phyloP scores from a whole-genome alignment of 2,329 filamentous ascomycete genomes.

The Hansfordia pulvinata region DNA sequence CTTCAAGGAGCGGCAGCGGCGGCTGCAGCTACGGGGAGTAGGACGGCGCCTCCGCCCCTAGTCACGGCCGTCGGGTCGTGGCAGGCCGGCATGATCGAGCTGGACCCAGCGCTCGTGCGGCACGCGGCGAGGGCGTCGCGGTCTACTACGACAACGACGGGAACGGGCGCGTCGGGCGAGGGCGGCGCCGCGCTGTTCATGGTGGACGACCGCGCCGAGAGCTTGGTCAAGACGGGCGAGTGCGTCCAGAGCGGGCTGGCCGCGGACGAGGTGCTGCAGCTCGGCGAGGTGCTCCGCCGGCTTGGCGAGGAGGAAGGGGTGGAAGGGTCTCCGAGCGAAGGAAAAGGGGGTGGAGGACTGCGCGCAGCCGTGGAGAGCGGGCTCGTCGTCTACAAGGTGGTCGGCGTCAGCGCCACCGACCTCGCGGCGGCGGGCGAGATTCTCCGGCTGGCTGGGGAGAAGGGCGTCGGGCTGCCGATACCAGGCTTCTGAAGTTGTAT shows the following conservation, averaged over 20 bases:
- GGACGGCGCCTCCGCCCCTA: no score
- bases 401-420: conserved; percentile 57
- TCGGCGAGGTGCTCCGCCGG: no score
- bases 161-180: no score
- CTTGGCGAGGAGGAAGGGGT: no score
- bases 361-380: conserved; percentile 46
- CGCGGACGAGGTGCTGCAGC: conserved; percentile 44
- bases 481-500: neutral
- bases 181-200: no score
- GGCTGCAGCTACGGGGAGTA: conserved; percentile 29
- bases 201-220: conserved; percentile 43
- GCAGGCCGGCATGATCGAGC: conserved; percentile 49
- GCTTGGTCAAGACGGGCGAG: conserved; percentile 52
- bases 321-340: no score
- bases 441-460: conserved; percentile 31
- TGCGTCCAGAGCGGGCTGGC: conserved; percentile 47
- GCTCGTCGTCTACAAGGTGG: conserved; percentile 57
- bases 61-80: conserved; percentile 42
- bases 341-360: no score
- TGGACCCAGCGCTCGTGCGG: conserved; percentile 53
- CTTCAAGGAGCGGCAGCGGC: conserved; percentile 11
- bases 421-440: conserved; percentile 47
- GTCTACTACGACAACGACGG: no score
- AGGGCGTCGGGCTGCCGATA: neutral
- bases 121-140: no score